phyloP scores from a whole-genome alignment of 257 asterid species.

The Echium plantagineum region DNA sequence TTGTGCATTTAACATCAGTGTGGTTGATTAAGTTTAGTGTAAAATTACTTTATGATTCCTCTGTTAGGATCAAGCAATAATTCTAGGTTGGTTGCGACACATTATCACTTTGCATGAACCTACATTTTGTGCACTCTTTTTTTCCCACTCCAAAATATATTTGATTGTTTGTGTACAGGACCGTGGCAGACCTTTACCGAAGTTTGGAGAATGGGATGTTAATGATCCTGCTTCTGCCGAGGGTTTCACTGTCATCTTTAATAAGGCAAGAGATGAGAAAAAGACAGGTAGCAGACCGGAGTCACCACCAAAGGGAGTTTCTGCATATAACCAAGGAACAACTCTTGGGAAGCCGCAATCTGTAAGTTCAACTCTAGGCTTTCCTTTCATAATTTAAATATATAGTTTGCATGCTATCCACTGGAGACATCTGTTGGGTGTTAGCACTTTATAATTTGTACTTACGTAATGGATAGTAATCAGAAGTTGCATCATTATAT shows the following conservation, averaged over 20 bases:
- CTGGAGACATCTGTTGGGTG: too few relatives aligned
- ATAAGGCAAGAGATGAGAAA: slow-evolving; percentile 54
- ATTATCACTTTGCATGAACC: neutral
- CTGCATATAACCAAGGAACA: slow-evolving; percentile 31
- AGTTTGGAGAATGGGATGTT: slow-evolving; percentile 73
- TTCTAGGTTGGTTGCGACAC: neutral
- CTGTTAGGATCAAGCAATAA: neutral
- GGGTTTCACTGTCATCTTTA: slow-evolving; percentile 60
- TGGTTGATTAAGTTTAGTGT: too few relatives aligned
- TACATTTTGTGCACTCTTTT: neutral
- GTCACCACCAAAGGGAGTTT: slow-evolving; percentile 38
- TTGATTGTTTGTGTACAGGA: neutral
- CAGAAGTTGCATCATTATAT: too few relatives aligned
- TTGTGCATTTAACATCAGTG: too few relatives aligned
- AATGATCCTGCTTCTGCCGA: slow-evolving; percentile 62
- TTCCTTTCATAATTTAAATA: neutral
- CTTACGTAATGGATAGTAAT: too few relatives aligned
- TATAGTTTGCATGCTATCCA: too few relatives aligned
- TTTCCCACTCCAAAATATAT: neutral
- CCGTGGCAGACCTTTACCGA: slow-evolving; percentile 45
- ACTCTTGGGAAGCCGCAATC: slow-evolving; percentile 62
- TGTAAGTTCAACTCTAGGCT: slow-evolving; percentile 27
- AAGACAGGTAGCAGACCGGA: slow-evolving; percentile 46
- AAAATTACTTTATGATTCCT: neutral
- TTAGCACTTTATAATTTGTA: too few relatives aligned